Base-by-base conservation (phyloP, 768 basidiomycete genomes). In the Naganishia kalamii region DNA sequence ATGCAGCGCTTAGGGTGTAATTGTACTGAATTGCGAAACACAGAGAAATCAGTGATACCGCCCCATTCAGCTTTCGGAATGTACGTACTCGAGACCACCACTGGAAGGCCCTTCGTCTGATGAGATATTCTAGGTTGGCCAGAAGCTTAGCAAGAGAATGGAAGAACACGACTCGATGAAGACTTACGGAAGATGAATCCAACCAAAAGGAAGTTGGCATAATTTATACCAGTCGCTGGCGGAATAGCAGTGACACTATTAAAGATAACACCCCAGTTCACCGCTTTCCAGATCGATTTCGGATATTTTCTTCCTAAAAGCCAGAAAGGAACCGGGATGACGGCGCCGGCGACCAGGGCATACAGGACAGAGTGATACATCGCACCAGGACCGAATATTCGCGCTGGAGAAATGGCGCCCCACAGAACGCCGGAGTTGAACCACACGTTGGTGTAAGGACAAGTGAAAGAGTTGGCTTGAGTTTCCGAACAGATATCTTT, bases 141-240 rank as follows among this genome's bases (percentile, higher is more conserved):
- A 40, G 8, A 40, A 44, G 19, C n/a, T 52, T 4, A 35, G 32
- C 32, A 7, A 21, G 33, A 12, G 19, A 25, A 17, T 30, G 12
- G 8, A 29, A 3, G 27, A 29, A 35, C n/a, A 4, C 25, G 17
- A 17, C 7, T 17, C n/a, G 13, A n/a, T 40, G 33, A 57, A 57
- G n/a, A 73, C 79, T 59, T 41, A 80, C 80, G 94, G 84, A 96
- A 96, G 62, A 94, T 77, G 76, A 93, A 91, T 4, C 88, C 91
- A 25, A 88, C 84, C 4, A 87, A 81, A 75, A 94, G 87, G 89
- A 89, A 96, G 21, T 87, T 84, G 11, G 88, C 87, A 76, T 90
- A 97, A 80, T 98, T 97, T 82, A 96, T 89, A 23, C 92, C 92
- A 48, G 85, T 89, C 29, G 90, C 89, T 3, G 93, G 92, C 6